A percentile compares a stretch with the other conserved stretches of the same genome.
Evolutionary conservation across 345 rosid species (phyloP).

Genomic region (Eucalyptus curtisii): DNA sequence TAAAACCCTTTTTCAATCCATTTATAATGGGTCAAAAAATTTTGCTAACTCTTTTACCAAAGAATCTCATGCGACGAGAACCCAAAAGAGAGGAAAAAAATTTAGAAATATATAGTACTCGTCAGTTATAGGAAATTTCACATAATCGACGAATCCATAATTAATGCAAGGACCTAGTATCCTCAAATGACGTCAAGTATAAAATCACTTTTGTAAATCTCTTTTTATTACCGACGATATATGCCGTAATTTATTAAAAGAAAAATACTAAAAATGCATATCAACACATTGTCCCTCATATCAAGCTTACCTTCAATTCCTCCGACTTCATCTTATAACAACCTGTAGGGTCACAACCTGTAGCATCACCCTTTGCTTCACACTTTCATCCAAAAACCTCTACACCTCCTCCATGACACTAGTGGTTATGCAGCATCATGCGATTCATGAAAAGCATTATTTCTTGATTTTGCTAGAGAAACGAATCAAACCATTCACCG

Average conservation of each 20-base stretch:
- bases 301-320: not conserved
- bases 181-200: not conserved
- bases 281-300: not conserved
- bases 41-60: no score
- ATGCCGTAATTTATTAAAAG: not conserved
- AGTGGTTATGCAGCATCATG: fast-evolving
- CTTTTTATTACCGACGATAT: fast-evolving
- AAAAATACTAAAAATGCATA: not conserved
- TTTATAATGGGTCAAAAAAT: no score
- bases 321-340: not conserved
- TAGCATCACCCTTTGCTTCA: not conserved
- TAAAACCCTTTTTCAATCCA: no score
- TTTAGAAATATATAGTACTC: no score
- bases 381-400: not conserved
- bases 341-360: no score
- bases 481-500: not conserved
- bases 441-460: not conserved
- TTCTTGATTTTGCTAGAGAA: not conserved
- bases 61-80: no score
- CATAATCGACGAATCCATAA: not conserved
- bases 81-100: no score
- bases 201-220: not conserved
- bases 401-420: not conserved
- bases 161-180: not conserved
- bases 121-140: not conserved